Base-by-base conservation (phyloP, 192 early-diverging fungal species). In the Entophlyctis luteolus region DNA sequence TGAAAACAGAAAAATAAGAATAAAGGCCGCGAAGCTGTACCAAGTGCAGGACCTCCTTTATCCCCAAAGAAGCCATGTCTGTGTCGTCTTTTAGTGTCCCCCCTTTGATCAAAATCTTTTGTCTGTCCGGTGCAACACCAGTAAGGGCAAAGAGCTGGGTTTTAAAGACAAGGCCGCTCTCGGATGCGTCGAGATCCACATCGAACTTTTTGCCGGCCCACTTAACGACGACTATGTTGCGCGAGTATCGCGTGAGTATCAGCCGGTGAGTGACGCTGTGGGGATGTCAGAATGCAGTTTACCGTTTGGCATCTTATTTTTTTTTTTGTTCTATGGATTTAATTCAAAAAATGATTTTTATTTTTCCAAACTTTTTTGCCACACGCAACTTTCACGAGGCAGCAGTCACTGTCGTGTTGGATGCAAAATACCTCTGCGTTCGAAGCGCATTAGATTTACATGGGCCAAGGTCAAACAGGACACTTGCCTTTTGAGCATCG, bases 101-200 rank as follows among this genome's bases (percentile, higher is more conserved):
- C 52, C 96, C 96, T 71, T 98, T 98, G 56, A 88, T 82, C 62
- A 99, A 87, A 42, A 98, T 87, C 77, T 94, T 95, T 77, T 99
- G 96, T 46, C 95, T 79, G 32, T 92, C 93, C 20, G 95, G 94
- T 48, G 83, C 81, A 4, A 99, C 96, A 34, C 89, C 90, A 2
- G 96, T 95, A 55, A 97, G 75, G 14, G 92, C 88, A 75, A 80
- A 98, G 1, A 99, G 79, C 77, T 94, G 91, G 48, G 81, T 86
- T 74, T 96, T 96, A 79, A 98, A 90, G 4, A 87, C 77, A 14
- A 87, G 70, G n/a, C 84, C 88, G 12, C 91, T 80, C 66, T 91
- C 86, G 29, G 85, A 75, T 1, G 83, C 70, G 56, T 91, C 93
- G 31, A 93, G 67, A 38, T 91, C 87, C 23, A 96, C 74, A 57